Evolutionary conservation across 768 basidiomycete species (phyloP).

Genomic region (Tulasnella sp.): DNA sequence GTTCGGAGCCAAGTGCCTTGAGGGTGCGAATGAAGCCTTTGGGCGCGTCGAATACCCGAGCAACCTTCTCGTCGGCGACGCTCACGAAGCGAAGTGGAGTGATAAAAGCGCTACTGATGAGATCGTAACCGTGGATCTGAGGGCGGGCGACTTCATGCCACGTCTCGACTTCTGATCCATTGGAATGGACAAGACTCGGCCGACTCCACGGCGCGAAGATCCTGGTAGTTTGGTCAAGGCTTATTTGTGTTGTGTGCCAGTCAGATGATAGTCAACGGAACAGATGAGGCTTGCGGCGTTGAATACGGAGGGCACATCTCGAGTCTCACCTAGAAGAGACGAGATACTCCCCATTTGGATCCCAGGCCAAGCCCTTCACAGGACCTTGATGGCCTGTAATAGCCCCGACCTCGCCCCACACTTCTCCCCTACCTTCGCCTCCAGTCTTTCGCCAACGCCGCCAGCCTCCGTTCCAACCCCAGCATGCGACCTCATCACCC

Average conservation of each 20-base stretch:
- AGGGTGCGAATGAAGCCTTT: conserved; percentile 58
- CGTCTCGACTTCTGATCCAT: conserved; percentile 21
- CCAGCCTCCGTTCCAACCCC: conserved; percentile 95
- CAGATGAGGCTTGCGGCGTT: not conserved
- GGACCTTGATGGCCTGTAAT: conserved; percentile 75
- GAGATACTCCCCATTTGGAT: conserved; percentile 72
- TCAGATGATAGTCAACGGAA: not conserved
- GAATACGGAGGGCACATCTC: not conserved
- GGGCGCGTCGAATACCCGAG: conserved; percentile 87
- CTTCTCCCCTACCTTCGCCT: conserved; percentile 15
- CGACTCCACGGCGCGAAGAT: conserved; percentile 53
- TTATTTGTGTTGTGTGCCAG: conserved; percentile 27
- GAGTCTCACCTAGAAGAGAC: conserved; percentile 64
- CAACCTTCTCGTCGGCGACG: conserved; percentile 93
- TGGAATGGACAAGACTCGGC: not conserved
- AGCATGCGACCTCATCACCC: conserved; percentile 59
- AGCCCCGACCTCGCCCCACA: conserved; percentile 70
- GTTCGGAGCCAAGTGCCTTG: conserved; percentile 22
- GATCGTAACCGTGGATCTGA: conserved; percentile 94
- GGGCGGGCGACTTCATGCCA: conserved; percentile 91
- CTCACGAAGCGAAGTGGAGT: conserved; percentile 70
- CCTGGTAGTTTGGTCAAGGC: conserved; percentile 85
- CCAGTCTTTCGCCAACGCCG: conserved; percentile 53
- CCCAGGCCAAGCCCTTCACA: conserved; percentile 78
- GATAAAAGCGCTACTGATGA: conserved; percentile 69